Evolutionary conservation across 176 grass and related monocot genomes (phyloP).

Genomic region (Oryza longistaminata): DNA sequence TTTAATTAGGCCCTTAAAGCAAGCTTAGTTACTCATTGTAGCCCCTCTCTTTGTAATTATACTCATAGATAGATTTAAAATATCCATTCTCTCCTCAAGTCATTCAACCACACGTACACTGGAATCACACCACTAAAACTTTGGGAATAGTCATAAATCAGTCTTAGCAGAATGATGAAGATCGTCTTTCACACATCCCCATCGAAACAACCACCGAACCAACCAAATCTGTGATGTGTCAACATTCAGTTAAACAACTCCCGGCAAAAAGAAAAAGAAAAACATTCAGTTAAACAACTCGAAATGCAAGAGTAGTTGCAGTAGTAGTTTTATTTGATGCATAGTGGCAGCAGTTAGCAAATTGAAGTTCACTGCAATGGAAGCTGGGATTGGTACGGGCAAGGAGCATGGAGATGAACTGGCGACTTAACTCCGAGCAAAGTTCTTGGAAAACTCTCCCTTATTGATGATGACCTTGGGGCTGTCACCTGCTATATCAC

Average conservation of each 20-base stretch:
- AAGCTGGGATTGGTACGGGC: not conserved
- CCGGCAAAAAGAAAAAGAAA: too few species aligned
- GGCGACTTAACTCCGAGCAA: not conserved
- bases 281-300: not conserved
- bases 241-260: not conserved
- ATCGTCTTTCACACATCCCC: too few species aligned
- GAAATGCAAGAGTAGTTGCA: not conserved
- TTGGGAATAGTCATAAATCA: not conserved
- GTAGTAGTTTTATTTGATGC: not conserved
- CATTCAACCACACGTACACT: too few species aligned
- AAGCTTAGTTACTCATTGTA: too few species aligned
- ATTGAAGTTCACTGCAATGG: not conserved
- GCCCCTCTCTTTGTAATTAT: too few species aligned
- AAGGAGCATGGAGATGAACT: not conserved
- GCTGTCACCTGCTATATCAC: conserved; percentile 4
- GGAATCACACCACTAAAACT: too few species aligned
- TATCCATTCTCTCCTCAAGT: too few species aligned
- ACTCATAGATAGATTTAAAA: too few species aligned
- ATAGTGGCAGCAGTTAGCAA: conserved; percentile 1
- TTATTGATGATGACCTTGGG: not conserved
- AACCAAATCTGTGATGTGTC: not conserved
- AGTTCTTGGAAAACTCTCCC: not conserved
- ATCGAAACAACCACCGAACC: not conserved
- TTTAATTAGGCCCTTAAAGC: too few species aligned
- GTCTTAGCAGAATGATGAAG: not conserved